Conservation (phyloP, 164 flowering plant genomes). For the Macadamia integrifolia region DNA sequence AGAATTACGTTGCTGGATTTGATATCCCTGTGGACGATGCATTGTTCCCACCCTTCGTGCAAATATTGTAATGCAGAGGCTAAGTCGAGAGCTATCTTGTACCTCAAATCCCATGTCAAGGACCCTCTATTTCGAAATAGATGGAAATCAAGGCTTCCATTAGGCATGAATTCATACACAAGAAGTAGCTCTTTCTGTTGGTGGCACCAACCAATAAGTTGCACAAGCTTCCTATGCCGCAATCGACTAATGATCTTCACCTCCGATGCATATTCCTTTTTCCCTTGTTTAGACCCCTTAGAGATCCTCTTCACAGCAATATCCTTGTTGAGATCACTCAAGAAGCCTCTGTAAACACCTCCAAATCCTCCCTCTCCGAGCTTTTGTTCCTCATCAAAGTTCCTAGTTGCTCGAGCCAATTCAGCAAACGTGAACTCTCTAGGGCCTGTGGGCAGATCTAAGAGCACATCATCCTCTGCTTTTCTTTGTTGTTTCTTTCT, state of each 20-base stretch:
- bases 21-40: conserved; percentile 46
- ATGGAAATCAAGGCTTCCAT: conserved; percentile 44
- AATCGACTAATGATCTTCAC: conserved; percentile 20
- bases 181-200: conserved; percentile 33
- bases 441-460: conserved; percentile 10
- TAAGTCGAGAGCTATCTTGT: conserved; percentile 29
- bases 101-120: conserved; percentile 28
- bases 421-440: conserved; percentile 14
- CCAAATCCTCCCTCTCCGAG: conserved; percentile 1
- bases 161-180: conserved; percentile 52
- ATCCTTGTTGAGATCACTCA: conserved; percentile 4
- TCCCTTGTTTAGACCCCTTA: conserved; percentile 23
- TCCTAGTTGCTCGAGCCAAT: conserved; percentile 17
- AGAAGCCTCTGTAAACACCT: conserved; percentile 3
- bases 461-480: background rate
- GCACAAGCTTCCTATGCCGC: conserved; percentile 43
- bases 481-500: background rate
- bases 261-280: conserved; percentile 22
- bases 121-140: conserved; percentile 19
- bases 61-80: conserved; percentile 44
- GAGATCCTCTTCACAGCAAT: conserved; percentile 25
- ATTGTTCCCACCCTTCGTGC: conserved; percentile 53
- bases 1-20: conserved; percentile 18
- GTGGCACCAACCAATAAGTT: conserved; percentile 54
- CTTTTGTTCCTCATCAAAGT: conserved; percentile 26